Evolutionary conservation across 108 stramenopile genomes (phyloP).

Genomic region (Discostella stelligeroides): DNA sequence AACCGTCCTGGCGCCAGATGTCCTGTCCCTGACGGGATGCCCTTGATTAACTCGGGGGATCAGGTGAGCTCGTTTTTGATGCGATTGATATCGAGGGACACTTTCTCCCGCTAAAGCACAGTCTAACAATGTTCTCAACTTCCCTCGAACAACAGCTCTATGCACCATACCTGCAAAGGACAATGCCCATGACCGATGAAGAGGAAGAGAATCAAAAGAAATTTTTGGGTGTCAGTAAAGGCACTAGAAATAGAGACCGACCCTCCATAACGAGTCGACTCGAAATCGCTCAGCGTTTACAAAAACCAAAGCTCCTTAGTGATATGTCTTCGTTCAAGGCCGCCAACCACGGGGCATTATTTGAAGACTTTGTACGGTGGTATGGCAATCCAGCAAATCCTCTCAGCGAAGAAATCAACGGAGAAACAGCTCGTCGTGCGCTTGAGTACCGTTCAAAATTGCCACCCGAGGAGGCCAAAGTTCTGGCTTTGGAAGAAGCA

Average conservation of each 20-base stretch:
- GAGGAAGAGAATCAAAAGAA: constrained; percentile 66
- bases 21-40: constrained; percentile 59
- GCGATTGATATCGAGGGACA: neutral
- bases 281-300: constrained; percentile 69
- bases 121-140: neutral
- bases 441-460: constrained; percentile 28
- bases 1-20: constrained; percentile 76
- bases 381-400: constrained; percentile 85
- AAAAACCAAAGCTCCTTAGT: constrained; percentile 77
- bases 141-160: constrained; percentile 50
- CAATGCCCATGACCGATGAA: constrained; percentile 84
- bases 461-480: constrained; percentile 37
- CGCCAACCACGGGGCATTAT: constrained; percentile 70
- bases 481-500: constrained; percentile 59
- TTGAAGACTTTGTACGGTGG: constrained; percentile 86
- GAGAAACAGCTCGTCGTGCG: constrained; percentile 26
- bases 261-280: constrained; percentile 59
- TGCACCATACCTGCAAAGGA: constrained; percentile 84
- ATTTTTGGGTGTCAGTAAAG: constrained; percentile 41
- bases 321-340: constrained; percentile 92
- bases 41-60: constrained; percentile 59
- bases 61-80: constrained; percentile 38
- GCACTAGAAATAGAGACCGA: constrained; percentile 8
- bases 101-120: neutral
- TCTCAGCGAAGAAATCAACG: constrained; percentile 63